These are phyloP conservation scores for Orychophragmus violaceus DNA, from an alignment of 345 rosid genomes.

Conservation along the genomic window DNA sequence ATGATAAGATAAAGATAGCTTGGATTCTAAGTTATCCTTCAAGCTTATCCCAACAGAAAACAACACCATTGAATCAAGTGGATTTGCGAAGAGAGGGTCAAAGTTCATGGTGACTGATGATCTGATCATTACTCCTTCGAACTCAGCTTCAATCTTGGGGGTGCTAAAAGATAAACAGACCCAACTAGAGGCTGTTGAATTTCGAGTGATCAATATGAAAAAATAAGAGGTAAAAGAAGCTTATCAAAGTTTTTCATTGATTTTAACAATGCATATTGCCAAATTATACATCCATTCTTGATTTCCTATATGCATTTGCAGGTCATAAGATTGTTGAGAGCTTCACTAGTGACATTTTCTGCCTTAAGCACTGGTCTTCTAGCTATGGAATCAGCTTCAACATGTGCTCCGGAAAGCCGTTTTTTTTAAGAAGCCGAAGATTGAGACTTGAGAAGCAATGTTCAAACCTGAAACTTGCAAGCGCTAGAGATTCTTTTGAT, in stretches of 20 bases:
- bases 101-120: slow-evolving; percentile 14
- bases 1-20: too few relatives aligned
- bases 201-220: background rate
- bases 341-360: background rate
- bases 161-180: background rate
- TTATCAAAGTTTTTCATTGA: background rate
- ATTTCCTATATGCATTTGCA: background rate
- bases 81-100: slow-evolving; percentile 2
- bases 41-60: too few relatives aligned
- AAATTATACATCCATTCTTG: background rate
- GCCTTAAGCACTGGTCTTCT: background rate
- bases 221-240: background rate
- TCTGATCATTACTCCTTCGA: slow-evolving; percentile 2
- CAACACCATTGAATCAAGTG: background rate
- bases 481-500: background rate
- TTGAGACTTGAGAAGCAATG: background rate
- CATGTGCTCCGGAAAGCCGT: background rate
- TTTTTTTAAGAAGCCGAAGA: background rate
- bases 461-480: background rate
- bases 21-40: too few relatives aligned
- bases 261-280: background rate
- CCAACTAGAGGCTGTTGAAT: background rate
- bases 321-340: background rate
- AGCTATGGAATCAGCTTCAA: background rate
- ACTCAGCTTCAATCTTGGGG: background rate